Evolutionary conservation across 352 stramenopile genomes (phyloP).

Genomic region (Peronospora farinosa): DNA sequence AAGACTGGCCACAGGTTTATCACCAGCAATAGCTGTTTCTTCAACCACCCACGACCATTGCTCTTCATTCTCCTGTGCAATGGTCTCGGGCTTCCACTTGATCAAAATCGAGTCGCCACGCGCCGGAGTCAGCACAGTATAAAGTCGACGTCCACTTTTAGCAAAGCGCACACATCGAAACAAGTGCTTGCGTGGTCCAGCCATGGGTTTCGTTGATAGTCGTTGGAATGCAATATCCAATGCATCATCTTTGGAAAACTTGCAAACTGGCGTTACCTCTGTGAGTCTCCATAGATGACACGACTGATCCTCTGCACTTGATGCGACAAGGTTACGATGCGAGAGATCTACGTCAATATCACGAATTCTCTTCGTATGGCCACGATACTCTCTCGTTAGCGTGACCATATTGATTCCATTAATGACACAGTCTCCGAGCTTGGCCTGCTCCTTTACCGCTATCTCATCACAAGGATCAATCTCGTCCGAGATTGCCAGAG

Average conservation of each 20-base stretch:
- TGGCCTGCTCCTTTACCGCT: constrained; percentile 30
- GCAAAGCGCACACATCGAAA: constrained; percentile 78
- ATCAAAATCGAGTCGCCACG: constrained; percentile 74
- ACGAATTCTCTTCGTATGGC: constrained; percentile 73
- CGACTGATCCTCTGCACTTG: constrained; percentile 69
- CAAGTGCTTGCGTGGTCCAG: constrained; percentile 58
- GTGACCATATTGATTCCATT: constrained; percentile 44
- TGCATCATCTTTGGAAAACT: constrained; percentile 73
- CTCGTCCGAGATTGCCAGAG: constrained; percentile 26
- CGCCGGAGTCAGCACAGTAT: constrained; percentile 67
- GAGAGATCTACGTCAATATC: constrained; percentile 76
- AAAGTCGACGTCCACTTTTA: constrained; percentile 57
- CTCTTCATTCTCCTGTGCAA: constrained; percentile 57
- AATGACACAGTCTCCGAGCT: constrained; percentile 53
- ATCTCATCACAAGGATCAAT: constrained; percentile 23
- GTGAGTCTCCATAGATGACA: constrained; percentile 79
- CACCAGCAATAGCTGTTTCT: constrained; percentile 41
- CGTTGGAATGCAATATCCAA: constrained; percentile 53
- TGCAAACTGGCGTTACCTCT: constrained; percentile 51
- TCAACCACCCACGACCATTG: constrained; percentile 69
- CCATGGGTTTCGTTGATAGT: constrained; percentile 37
- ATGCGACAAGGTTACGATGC: constrained; percentile 71
- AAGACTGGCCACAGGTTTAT: constrained; percentile 71
- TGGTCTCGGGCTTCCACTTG: constrained; percentile 71
- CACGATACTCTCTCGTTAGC: constrained; percentile 66